Conservation (phyloP, 2,329 filamentous ascomycete genomes). For the Colletotrichum eleusines region DNA sequence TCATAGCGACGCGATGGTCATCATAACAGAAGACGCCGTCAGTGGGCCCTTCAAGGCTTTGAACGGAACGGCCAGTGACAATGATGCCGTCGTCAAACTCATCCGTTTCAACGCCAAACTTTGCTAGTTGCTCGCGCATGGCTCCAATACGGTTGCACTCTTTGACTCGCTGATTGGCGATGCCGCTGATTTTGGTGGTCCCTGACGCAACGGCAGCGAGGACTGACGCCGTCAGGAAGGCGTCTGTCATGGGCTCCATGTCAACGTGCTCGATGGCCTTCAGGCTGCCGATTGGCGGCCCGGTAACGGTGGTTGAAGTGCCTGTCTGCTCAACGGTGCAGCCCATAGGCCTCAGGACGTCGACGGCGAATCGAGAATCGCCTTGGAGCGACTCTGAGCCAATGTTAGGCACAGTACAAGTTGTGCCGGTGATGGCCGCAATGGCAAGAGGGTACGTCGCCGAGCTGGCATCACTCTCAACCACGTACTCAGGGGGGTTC, state of each 20-base stretch:
- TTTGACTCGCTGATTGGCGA: conserved; percentile 97
- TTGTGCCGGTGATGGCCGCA: conserved; percentile 94
- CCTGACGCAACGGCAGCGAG: conserved; percentile 89
- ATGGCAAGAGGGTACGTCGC: conserved; percentile 96
- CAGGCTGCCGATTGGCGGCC: conserved; percentile 80
- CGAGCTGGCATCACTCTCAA: conserved; percentile 98
- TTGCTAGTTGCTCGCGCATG: conserved; percentile 94
- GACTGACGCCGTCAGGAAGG: conserved; percentile 94
- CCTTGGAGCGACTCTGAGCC: conserved; percentile 92
- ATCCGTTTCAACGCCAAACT: conserved; percentile 88
- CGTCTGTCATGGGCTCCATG: conserved; percentile 99
- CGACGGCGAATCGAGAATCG: conserved; percentile 92
- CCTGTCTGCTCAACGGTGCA: conserved; percentile 88
- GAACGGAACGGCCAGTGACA: conserved; percentile 65
- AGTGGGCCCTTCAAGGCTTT: conserved; percentile 65
- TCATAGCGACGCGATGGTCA: conserved; percentile 98
- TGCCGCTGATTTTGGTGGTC: conserved; percentile 88
- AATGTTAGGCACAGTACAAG: conserved; percentile 96
- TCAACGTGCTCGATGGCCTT: conserved; percentile 85
- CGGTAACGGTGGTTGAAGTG: conserved; percentile 91
- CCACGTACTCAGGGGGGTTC: conserved; percentile 87
- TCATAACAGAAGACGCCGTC: conserved; percentile 91
- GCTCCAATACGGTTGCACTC: conserved; percentile 97
- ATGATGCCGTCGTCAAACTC: conserved; percentile 97
- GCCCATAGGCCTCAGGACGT: conserved; percentile 93